Base-by-base conservation (phyloP, 2,329 filamentous ascomycete species). In the Metarhizium humberi region DNA sequence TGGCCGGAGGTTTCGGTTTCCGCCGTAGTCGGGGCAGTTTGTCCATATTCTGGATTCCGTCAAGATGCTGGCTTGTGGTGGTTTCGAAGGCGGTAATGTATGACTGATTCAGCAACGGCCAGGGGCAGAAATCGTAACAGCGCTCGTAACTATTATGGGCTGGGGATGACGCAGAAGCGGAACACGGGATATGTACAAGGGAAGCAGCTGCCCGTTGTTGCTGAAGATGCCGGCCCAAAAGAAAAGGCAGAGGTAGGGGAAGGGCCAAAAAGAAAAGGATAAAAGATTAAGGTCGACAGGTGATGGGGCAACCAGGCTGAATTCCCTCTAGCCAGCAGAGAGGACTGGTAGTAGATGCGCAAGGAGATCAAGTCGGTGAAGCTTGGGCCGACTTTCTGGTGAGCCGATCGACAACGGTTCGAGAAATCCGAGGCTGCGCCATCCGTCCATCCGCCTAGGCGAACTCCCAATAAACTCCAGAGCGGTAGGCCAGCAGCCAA, bases 1-100 rank as follows among this genome's bases (percentile, higher is more conserved):
- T 71, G 58, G 72, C 70, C 18, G 72, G 73, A 16, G 68, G 71
- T 66, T 74, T 75, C 46, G 71, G 72, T 63, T 74, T 74, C 57
- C 73, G 72, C 53, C 73, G 71, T 52, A 75, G 69, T 60, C 71
- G 69, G 51, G 73, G 68, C 55, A 75, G 67, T 61, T 69, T 73
- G 60, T 75, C 72, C 73, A 75, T 75, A 58, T 8, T 53, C 25
- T 18, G 10, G n/a, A 10, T 8, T 20, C 6, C 7, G 38, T 40
- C 38, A 11, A 14, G 38, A 40, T 5, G 14, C 5, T 16, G 38
- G 14, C 3, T 34, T 20, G 20, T 20, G 16, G 50, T 29, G 16
- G 50, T 47, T 55, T 55, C 20, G 55, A 49, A 55, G 52, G 56
- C 50, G 48, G 32, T 29, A 8, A 16, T 14, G 16, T 36, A 16